phyloP scores from a whole-genome alignment of 768 basidiomycete species.

The Chiua virens region DNA sequence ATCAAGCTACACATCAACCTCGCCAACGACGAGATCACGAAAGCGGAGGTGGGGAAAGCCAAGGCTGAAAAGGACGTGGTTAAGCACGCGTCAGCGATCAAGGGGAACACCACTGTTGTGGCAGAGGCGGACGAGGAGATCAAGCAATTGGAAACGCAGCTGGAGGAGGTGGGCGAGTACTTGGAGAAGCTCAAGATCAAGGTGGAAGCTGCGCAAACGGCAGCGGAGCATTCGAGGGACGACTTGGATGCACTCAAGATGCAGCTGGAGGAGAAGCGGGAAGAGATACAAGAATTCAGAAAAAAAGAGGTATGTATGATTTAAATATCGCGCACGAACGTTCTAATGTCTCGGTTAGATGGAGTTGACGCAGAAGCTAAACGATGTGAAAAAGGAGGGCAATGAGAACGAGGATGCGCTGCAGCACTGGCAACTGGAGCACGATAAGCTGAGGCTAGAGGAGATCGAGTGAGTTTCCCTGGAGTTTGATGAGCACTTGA shows the following conservation, averaged over 20 bases:
- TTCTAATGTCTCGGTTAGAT: conserved; percentile 47
- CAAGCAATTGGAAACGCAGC: conserved; percentile 55
- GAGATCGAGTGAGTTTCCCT: conserved; percentile 78
- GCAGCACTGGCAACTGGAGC: conserved; percentile 62
- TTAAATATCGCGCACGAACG: neutral
- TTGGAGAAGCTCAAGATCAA: conserved; percentile 60
- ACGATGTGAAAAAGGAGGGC: conserved; percentile 58
- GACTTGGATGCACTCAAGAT: conserved; percentile 74
- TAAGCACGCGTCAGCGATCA: conserved; percentile 62
- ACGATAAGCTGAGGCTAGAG: conserved; percentile 74
- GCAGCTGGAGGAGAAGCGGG: conserved; percentile 74
- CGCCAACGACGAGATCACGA: conserved; percentile 89
- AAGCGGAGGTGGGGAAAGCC: conserved; percentile 85
- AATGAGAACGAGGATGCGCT: conserved; percentile 56
- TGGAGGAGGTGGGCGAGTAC: conserved; percentile 57
- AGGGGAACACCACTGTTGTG: conserved; percentile 50
- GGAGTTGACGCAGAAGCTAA: conserved; percentile 75
- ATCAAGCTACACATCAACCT: conserved; percentile 81
- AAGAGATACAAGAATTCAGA: conserved; percentile 77
- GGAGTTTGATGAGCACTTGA: neutral
- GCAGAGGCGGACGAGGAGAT: conserved; percentile 69
- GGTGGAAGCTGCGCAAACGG: conserved; percentile 75
- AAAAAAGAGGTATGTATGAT: conserved; percentile 67
- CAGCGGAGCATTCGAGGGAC: conserved; percentile 79
- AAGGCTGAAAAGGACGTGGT: conserved; percentile 85